These are phyloP conservation scores for Lentinula novae-zelandiae DNA, from an alignment of 1,284 basidiomycete species.

Conservation along the genomic window DNA sequence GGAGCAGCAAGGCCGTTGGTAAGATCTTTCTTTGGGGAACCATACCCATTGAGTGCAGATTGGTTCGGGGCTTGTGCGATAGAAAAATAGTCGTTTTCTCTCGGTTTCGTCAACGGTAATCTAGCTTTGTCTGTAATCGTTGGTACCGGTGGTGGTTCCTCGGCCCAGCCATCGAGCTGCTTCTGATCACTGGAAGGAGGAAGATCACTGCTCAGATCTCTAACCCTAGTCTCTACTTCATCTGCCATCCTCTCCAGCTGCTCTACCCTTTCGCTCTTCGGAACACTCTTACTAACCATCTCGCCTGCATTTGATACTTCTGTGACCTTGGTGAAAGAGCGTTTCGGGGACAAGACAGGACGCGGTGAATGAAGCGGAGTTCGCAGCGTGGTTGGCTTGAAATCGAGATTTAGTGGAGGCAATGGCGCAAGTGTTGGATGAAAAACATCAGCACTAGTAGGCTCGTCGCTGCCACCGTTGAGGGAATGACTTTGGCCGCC, in stretches of 20 bases:
- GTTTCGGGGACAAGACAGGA: conserved; percentile 56
- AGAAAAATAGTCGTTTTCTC: conserved; percentile 30
- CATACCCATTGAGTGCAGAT: not conserved
- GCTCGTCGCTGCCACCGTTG: not conserved
- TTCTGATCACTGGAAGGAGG: conserved; percentile 22
- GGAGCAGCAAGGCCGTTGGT: not conserved
- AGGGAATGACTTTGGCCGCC: conserved; percentile 17
- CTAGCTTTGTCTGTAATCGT: conserved; percentile 30
- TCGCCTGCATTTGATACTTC: not conserved
- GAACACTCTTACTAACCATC: conserved; percentile 9
- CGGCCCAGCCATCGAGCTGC: conserved; percentile 21
- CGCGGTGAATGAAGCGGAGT: conserved; percentile 52
- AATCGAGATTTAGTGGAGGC: not conserved
- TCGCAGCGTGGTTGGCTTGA: not conserved
- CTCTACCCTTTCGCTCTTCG: conserved; percentile 57
- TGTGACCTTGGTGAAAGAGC: conserved; percentile 16
- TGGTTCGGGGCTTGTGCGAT: not conserved
- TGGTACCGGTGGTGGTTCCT: conserved; percentile 59
- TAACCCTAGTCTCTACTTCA: conserved; percentile 36
- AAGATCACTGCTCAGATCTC: conserved; percentile 38
- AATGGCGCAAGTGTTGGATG: not conserved
- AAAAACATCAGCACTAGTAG: not conserved
- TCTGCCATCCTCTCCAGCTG: conserved; percentile 67
- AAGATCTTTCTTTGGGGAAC: not conserved
- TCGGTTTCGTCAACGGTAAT: conserved; percentile 8